These are phyloP conservation scores for Macrolepiota dolichaula DNA, from an alignment of 768 basidiomycete genomes.

Conservation along the genomic window DNA sequence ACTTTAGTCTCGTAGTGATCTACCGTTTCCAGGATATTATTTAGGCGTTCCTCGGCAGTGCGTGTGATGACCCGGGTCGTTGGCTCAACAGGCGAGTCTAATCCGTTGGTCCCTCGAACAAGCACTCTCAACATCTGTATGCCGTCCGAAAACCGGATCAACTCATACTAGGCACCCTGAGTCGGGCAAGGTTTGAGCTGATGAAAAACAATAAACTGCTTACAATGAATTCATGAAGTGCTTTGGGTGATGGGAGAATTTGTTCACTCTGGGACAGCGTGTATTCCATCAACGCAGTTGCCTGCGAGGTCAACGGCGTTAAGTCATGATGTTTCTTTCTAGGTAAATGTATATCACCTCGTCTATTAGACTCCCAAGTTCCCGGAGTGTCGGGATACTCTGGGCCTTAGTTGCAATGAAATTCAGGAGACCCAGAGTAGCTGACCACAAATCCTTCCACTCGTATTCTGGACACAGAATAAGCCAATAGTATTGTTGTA, in stretches of 20 bases:
- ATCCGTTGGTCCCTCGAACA: slow-evolving; percentile 31
- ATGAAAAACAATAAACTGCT: slow-evolving; percentile 20
- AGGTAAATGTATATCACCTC: slow-evolving; percentile 37
- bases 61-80: slow-evolving; percentile 26
- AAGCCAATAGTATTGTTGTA: background rate
- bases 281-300: slow-evolving; percentile 50
- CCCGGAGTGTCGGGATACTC: slow-evolving; percentile 47
- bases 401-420: slow-evolving; percentile 57
- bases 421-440: slow-evolving; percentile 48
- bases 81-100: slow-evolving; percentile 27
- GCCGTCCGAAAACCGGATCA: slow-evolving; percentile 51
- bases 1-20: slow-evolving; percentile 59
- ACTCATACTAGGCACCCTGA: slow-evolving; percentile 48
- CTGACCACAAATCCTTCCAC: slow-evolving; percentile 65
- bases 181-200: background rate
- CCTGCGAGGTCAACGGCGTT: slow-evolving; percentile 27
- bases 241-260: slow-evolving; percentile 49
- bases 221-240: slow-evolving; percentile 62
- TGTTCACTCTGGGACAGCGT: slow-evolving; percentile 48
- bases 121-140: slow-evolving; percentile 41
- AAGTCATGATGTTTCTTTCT: background rate
- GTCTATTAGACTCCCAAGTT: slow-evolving; percentile 47
- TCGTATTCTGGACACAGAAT: slow-evolving; percentile 45
- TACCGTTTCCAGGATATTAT: slow-evolving; percentile 37
- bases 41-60: slow-evolving; percentile 36